Conservation (phyloP, 164 flowering plant species). For the Chimonanthus praecox region DNA sequence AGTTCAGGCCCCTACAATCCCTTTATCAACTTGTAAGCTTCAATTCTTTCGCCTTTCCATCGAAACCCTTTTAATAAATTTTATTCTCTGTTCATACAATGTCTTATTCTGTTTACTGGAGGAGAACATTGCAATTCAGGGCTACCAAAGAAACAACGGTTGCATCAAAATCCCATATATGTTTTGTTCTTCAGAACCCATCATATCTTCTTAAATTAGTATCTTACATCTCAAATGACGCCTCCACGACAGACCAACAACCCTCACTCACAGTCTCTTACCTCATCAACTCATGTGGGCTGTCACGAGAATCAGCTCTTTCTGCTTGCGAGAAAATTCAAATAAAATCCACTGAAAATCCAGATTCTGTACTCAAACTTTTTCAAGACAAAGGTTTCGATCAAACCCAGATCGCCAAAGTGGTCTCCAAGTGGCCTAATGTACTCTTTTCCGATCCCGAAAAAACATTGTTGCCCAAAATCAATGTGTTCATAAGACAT, state of each 20-base stretch:
- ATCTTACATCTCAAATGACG: not conserved
- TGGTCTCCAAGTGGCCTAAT: not conserved
- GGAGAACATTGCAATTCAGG: not conserved
- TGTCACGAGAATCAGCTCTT: slow-evolving; percentile 2
- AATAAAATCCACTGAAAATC: not conserved
- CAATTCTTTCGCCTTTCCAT: not conserved
- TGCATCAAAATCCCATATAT: too few species aligned
- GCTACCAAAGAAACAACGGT: not conserved
- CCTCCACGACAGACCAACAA: not conserved
- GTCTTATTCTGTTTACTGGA: not conserved
- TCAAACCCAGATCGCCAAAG: not conserved
- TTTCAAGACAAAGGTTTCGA: not conserved
- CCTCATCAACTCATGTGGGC: slow-evolving; percentile 2
- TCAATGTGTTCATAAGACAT: not conserved
- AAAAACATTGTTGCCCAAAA: not conserved
- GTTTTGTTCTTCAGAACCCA: not conserved
- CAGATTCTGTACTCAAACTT: not conserved
- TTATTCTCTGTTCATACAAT: too few species aligned
- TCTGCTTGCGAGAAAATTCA: not conserved
- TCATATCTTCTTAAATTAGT: not conserved
- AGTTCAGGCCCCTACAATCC: too few species aligned
- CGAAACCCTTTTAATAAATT: not conserved
- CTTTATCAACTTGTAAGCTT: not conserved
- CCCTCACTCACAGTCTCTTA: not conserved
- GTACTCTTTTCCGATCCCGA: not conserved